Evolutionary conservation across 2,329 filamentous ascomycete genomes (phyloP).

Genomic region (Fonsecaea monophora): DNA sequence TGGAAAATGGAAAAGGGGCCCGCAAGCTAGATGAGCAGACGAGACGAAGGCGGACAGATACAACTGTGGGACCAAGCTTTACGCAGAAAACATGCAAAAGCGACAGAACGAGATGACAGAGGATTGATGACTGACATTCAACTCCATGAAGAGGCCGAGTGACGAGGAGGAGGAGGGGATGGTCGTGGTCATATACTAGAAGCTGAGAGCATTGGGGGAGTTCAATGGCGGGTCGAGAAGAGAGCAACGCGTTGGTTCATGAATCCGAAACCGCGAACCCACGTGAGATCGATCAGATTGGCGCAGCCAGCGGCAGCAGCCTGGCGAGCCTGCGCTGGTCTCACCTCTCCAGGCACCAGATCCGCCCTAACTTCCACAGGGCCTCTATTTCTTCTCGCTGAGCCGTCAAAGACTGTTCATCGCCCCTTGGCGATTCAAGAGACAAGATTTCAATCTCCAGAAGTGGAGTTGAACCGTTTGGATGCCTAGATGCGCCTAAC

Average conservation of each 20-base stretch:
- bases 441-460: too few species aligned
- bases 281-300: constrained; percentile 3
- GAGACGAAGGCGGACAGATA: background rate
- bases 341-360: constrained; percentile 16
- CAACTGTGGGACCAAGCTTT: background rate
- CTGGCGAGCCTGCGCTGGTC: constrained; percentile 2
- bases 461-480: constrained; percentile 7
- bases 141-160: background rate
- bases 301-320: constrained; percentile 18
- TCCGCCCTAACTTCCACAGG: background rate
- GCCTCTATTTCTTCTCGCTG: background rate
- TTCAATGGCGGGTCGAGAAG: background rate
- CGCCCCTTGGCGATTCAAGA: background rate
- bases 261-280: background rate
- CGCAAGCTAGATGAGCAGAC: background rate
- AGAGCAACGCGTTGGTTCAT: background rate
- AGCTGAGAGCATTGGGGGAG: background rate
- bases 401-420: background rate
- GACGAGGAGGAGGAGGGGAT: background rate
- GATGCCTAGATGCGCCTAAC: constrained; percentile 3
- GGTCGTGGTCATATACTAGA: background rate
- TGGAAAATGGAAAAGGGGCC: background rate
- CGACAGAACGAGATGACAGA: background rate
- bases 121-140: background rate
- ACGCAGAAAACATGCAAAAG: background rate